Base-by-base conservation (phyloP, 352 stramenopile genomes). In the Globisporangium lucens region DNA sequence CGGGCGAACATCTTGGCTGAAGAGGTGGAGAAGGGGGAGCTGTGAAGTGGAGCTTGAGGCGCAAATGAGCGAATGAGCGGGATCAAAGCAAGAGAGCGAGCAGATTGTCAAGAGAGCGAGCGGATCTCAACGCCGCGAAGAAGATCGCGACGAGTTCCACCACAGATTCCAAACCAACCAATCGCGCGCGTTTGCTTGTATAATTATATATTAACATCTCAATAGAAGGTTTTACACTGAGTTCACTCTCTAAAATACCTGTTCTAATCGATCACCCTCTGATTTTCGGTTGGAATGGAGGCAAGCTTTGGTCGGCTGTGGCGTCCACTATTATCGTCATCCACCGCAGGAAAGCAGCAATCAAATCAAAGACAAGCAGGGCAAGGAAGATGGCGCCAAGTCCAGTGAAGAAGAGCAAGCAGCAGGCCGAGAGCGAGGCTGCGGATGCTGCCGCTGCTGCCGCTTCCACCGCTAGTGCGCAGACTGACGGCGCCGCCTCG, bases 1-100 rank as follows among this genome's bases (percentile, higher is more conserved):
- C 83, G 83, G 56, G 85, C 72, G 71, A 93, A 91, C 85, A 93
- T 93, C 65, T 69, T 75, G 29, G 20, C 6, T 8, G 6, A 20
- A 22, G 24, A 20, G 27, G 59, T 43, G 36, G 38, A 17, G 47
- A 24, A 57, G 24, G 35, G 30, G 30, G 30, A 33, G 30, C 30
- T 47, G 30, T 20, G 46, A n/a, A 61, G 57, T 36, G 36, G 33
- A 20, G 66, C 49, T 51, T 46, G 51, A n/a, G 76, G 58, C 63
- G 71, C 68, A 72, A 68, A 79, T 75, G 68, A 58, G 33, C 56
- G 68, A 79, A 70, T 78, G 76, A 82, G 66, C 41, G 29, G 7
- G 30, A 29, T 33, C 27, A 36, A 20, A n/a, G 52, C 17, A 22
- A 29, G 35, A 66, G 52, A 62, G 33, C 15, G 29, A 56, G 24